Percentiles rank a stretch among this genome's conserved stretches.
These are phyloP conservation scores for Stereocaulon alpinum DNA, from an alignment of 495 filamentous ascomycete species.

Conservation along the genomic window DNA sequence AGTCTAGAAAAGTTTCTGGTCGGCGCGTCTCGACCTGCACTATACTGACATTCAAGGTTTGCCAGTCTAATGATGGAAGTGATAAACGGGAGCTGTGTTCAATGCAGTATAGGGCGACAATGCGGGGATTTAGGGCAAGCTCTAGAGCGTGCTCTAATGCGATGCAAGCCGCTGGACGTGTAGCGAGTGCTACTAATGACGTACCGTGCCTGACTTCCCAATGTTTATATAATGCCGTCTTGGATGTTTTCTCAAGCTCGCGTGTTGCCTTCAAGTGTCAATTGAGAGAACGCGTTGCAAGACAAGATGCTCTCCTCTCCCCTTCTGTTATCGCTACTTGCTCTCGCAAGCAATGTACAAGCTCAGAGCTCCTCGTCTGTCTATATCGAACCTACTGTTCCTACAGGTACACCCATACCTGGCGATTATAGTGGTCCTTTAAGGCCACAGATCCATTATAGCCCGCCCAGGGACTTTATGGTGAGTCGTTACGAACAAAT, in stretches of 20 bases:
- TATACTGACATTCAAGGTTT: too few relatives aligned
- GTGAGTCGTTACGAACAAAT: background rate
- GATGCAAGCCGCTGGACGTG: background rate
- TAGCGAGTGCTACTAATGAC: background rate
- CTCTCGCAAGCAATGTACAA: background rate
- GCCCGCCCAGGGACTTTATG: constrained; percentile 43
- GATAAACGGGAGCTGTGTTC: background rate
- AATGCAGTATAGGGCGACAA: background rate
- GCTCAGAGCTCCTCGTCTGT: constrained; percentile 18
- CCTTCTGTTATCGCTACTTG: background rate
- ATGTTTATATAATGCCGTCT: constrained; percentile 5
- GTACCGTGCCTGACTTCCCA: constrained; percentile 2
- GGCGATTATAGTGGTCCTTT: constrained; percentile 36
- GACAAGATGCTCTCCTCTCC: constrained; percentile 1
- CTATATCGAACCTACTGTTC: constrained; percentile 29
- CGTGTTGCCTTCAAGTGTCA: too few relatives aligned
- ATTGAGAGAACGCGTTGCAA: background rate
- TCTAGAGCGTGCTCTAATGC: background rate
- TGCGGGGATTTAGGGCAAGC: background rate
- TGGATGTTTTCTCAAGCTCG: background rate
- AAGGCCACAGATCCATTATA: constrained; percentile 46
- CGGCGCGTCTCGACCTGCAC: too few relatives aligned
- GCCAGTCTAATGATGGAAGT: too few relatives aligned
- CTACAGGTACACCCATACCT: constrained; percentile 28
- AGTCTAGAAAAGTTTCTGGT: background rate